Conservation (phyloP, 2,329 filamentous ascomycete genomes). For the Ceratocystis cubensis region DNA sequence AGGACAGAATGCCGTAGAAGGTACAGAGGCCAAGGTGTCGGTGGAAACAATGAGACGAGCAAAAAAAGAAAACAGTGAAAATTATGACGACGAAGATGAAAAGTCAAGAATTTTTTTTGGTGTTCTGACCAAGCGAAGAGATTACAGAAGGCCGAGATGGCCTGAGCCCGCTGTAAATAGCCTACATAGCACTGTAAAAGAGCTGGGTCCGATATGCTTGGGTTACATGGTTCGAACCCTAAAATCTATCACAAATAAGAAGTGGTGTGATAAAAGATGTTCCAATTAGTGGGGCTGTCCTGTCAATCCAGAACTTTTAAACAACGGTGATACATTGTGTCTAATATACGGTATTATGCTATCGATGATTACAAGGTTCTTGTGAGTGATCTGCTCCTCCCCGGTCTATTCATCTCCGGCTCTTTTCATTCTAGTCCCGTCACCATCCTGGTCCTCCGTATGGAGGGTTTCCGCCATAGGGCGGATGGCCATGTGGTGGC, state of each 20-base stretch:
- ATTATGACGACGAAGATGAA: neutral
- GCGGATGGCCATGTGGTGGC: constrained; percentile 8
- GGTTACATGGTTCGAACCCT: neutral
- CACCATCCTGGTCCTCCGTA: constrained; percentile 12
- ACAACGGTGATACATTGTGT: neutral
- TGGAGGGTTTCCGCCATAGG: neutral
- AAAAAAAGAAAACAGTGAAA: neutral
- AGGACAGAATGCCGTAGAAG: neutral
- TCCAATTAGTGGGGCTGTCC: neutral
- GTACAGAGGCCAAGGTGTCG: neutral
- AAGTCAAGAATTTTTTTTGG: neutral
- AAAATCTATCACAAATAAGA: neutral
- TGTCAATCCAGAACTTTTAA: neutral
- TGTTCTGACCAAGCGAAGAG: neutral
- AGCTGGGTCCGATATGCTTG: neutral
- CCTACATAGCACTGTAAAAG: neutral
- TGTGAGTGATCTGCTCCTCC: neutral
- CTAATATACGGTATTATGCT: neutral
- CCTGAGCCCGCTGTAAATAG: neutral
- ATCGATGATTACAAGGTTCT: neutral
- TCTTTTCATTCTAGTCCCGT: neutral
- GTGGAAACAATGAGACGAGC: neutral
- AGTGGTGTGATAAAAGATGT: neutral
- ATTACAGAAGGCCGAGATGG: neutral
- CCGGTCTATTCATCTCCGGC: neutral